Base-by-base conservation (phyloP, 148 eudicot genomes). In the Rhododendron griersonianum region DNA sequence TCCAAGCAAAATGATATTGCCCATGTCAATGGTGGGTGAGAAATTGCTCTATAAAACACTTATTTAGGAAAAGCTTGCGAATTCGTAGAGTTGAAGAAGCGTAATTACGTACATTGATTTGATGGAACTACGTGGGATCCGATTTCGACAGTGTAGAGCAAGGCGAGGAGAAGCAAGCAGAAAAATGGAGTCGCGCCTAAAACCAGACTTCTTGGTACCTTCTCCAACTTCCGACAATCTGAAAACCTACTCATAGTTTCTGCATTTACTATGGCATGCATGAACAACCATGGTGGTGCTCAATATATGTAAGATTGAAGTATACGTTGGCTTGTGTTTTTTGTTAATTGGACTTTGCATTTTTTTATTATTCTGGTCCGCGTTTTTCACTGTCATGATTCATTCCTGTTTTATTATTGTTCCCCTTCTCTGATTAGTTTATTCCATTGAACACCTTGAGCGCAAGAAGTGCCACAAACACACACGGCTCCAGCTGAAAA, bases 91-190 rank as follows among this genome's bases (percentile, higher is more conserved):
- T 55, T 55, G 61, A 55, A 18, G 21, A 71, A 11, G 28, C 57
- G n/a, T 0, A 78, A 37, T 41, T 41, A 41, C 45, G 78, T 82
- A 88, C 90, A 44, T 83, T 82, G 61, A 86, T 79, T 74, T 83
- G 44, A 86, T 21, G 84, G 33, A 5, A 33, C 41, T 51, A 30
- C 16, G 4, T 55, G 21, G 61, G 19, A 21, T 79, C 73, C 13
- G 73, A 75, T 86, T 69, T 39, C 50, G 14, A 83, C 19, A 39
- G 75, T 69, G 84, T 71, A 87, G 84, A 81, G 79, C 80, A 85
- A 78, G 78, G 84, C 16, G 23, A 82, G 75, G 25, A 63, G 30
- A 10, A 82, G 21, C 53, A 63, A 35, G 84, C 18, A 61, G 28
- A 82, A 10, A 16, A 82, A 11, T 39, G 75, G 84, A 61, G 53